Conservation (phyloP, 768 basidiomycete genomes). For the Pleurotus cornucopiae region DNA sequence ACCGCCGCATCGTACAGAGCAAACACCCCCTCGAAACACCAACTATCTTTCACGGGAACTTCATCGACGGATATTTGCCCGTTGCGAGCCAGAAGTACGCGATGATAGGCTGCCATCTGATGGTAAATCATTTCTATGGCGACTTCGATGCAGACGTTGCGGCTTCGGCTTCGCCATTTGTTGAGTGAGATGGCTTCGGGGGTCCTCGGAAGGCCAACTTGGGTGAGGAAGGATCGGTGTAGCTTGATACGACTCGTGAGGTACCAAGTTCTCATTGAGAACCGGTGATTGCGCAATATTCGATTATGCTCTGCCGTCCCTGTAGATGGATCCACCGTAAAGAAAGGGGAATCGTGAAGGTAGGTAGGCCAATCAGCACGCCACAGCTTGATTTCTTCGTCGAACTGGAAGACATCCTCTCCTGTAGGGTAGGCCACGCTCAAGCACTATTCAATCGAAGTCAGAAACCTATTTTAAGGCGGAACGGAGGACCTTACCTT, state of each 20-base stretch:
- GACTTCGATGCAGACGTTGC: conserved; percentile 25
- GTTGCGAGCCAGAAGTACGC: conserved; percentile 16
- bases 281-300: conserved; percentile 33
- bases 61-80: conserved; percentile 15
- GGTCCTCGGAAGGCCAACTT: conserved; percentile 20
- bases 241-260: conserved; percentile 40
- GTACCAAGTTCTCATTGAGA: conserved; percentile 44
- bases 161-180: conserved; percentile 29
- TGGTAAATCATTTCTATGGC: conserved; percentile 39
- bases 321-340: conserved; percentile 21
- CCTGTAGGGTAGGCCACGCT: conserved; percentile 28
- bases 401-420: conserved; percentile 34
- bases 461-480: neutral
- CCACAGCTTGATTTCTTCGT: conserved; percentile 41
- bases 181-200: conserved; percentile 16
- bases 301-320: conserved; percentile 24
- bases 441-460: conserved; percentile 26
- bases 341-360: conserved; percentile 29
- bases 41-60: conserved; percentile 23
- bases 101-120: conserved; percentile 35
- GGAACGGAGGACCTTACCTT: conserved; percentile 22
- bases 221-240: conserved; percentile 37
- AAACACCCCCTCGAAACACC: conserved; percentile 41
- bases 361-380: conserved; percentile 34
- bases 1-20: conserved; percentile 45